Base-by-base conservation (phyloP, 179 eudicot genomes). In the Silene vulgaris region DNA sequence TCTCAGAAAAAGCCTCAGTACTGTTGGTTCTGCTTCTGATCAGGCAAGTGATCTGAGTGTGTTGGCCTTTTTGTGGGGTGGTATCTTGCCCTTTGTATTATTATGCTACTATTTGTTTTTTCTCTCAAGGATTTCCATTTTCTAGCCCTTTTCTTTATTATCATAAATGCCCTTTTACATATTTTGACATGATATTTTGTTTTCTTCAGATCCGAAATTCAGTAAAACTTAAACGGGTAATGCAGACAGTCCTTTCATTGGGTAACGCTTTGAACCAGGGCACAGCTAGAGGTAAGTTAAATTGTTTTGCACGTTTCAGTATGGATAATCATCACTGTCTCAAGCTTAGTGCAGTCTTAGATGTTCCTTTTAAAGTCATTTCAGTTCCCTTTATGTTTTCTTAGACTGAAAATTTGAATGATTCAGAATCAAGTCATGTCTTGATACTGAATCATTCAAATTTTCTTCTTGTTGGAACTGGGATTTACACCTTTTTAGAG, bases 191-290 rank as follows among this genome's bases (percentile, higher is more conserved):
- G 29, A 29, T 37, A 60, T 8, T n/a, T 73, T 73, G 17, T 35
- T 59, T 35, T 66, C 19, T 63, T 71, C 90, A 94, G 98, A 85
- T 91, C 84, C 85, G 91, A 76, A 83, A 79, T 78, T 94, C 98
- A 29, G 81, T 76, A 40, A 91, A 94, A 74, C 84, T 94, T 80
- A 91, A 89, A 77, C 80, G 87, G 79, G 82, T 94, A 71, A 89
- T 94, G 96, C 96, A 92, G 81, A 88, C 94, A 81, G 82, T 94
- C 78, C 97, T 94, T 80, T 87, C 92, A 8, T 82, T 94, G 57
- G 98, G 98, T 62, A 94, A 94, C 86, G 96, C 94, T 65, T 75
- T 94, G 76, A 94, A 94, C 80, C 97, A 94, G 75, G 98, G 96
- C 74, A 94, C 98, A 69, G 92, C 98, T 67, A 88, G 98, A 82